Conservation (phyloP, 1,139 yeast species). For the Geotrichum aggregatum region DNA sequence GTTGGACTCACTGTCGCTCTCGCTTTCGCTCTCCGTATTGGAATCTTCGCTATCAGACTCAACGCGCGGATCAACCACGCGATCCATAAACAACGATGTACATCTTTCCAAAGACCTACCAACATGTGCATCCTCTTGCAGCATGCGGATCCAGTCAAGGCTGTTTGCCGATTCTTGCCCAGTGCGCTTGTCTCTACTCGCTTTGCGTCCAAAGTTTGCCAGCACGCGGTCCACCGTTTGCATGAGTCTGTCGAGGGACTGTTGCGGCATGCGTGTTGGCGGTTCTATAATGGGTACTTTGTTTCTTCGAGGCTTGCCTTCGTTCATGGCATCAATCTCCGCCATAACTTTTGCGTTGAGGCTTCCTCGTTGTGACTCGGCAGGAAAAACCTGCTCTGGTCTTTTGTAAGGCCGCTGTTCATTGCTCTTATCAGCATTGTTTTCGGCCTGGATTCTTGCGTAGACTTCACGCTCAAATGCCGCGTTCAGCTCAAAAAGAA, state of each 20-base stretch:
- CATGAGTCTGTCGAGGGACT: slow-evolving; percentile 22
- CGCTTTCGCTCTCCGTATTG: slow-evolving; percentile 3
- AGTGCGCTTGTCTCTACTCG: not conserved
- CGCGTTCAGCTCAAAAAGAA: slow-evolving; percentile 28
- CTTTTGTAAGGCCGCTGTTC: not conserved
- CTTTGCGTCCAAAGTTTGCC: slow-evolving; percentile 3
- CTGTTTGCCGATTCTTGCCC: not conserved
- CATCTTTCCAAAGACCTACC: slow-evolving; percentile 26
- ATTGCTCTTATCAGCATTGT: not conserved
- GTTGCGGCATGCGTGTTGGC: slow-evolving; percentile 25
- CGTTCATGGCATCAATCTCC: not conserved
- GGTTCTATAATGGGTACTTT: slow-evolving; percentile 24
- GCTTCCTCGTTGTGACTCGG: not conserved
- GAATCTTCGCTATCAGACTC: too few relatives aligned
- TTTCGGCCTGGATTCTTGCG: slow-evolving; percentile 22
- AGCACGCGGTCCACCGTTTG: slow-evolving; percentile 21
- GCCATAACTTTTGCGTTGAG: not conserved
- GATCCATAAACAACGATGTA: slow-evolving; percentile 23
- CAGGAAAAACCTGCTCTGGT: not conserved
- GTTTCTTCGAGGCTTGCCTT: slow-evolving; percentile 4
- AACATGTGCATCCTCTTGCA: slow-evolving; percentile 21
- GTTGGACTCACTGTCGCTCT: not conserved
- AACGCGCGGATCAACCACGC: slow-evolving; percentile 13
- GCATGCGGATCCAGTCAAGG: slow-evolving; percentile 24
- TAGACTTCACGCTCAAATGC: slow-evolving; percentile 26